Conservation (phyloP, 305 asterid genomes). For the Caryopteris hybrid region DNA sequence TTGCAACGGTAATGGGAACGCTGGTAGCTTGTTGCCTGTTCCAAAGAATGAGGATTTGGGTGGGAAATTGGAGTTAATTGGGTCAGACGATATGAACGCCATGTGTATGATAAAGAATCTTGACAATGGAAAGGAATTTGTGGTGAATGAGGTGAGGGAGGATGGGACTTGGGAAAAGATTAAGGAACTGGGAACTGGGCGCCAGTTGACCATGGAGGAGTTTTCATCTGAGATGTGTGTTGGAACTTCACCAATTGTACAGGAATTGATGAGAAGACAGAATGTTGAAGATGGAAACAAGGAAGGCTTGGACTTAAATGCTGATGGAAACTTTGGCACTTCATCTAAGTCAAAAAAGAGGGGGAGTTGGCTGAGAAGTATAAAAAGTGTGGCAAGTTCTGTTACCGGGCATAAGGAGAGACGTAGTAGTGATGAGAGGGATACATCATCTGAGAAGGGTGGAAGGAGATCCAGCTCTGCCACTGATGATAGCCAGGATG, state of each 20-base stretch:
- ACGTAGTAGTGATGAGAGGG: slow-evolving; percentile 93
- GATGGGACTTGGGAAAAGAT: slow-evolving; percentile 93
- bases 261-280: slow-evolving; percentile 96
- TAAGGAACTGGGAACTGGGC: slow-evolving; percentile 90
- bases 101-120: slow-evolving; percentile 84
- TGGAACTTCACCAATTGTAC: slow-evolving; percentile 97
- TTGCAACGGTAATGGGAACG: slow-evolving; percentile 33
- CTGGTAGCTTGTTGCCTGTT: slow-evolving; percentile 18
- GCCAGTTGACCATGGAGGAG: slow-evolving; percentile 96
- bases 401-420: slow-evolving; percentile 73
- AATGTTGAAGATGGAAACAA: slow-evolving; percentile 72
- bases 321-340: slow-evolving; percentile 49
- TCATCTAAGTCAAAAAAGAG: slow-evolving; percentile 65
- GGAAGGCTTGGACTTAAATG: slow-evolving; percentile 43
- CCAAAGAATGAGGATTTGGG: slow-evolving; percentile 32
- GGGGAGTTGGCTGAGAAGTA: slow-evolving; percentile 79
- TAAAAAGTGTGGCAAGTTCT: slow-evolving; percentile 77
- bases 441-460: slow-evolving; percentile 94
- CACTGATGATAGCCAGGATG: slow-evolving; percentile 97
- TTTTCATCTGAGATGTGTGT: slow-evolving; percentile 86
- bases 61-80: slow-evolving; percentile 26
- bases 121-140: slow-evolving; percentile 94
- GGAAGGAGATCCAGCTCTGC: slow-evolving; percentile 99
- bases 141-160: slow-evolving; percentile 89
- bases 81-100: slow-evolving; percentile 32